Evolutionary conservation across 192 early-diverging fungal genomes (phyloP).

Genomic region (Backusella tuberculispora): DNA sequence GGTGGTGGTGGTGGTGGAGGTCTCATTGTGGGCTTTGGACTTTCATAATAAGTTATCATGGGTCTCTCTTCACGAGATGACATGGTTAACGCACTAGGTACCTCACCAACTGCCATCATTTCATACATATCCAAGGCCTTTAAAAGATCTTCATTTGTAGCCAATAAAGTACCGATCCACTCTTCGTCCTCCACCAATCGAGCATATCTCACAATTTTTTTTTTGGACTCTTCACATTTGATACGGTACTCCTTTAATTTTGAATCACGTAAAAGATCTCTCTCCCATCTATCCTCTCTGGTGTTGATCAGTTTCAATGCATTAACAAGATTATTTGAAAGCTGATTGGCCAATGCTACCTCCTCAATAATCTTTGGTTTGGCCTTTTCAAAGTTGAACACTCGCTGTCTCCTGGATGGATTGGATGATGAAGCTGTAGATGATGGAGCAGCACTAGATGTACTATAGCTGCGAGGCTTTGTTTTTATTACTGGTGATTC

Average conservation of each 20-base stretch:
- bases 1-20: conserved; percentile 1
- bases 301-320: conserved; percentile 40
- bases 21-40: background rate
- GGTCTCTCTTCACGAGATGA: background rate
- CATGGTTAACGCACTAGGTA: conserved; percentile 24
- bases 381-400: conserved; percentile 37
- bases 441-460: background rate
- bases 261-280: conserved; percentile 33
- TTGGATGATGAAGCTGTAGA: background rate
- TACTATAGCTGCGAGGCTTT: conserved; percentile 5
- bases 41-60: background rate
- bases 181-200: conserved; percentile 45
- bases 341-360: conserved; percentile 39
- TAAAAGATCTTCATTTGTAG: conserved; percentile 41
- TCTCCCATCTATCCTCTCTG: conserved; percentile 38
- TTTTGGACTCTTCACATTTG: conserved; percentile 40
- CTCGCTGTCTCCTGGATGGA: conserved; percentile 10
- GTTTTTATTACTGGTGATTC: background rate
- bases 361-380: conserved; percentile 45
- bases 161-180: conserved; percentile 44
- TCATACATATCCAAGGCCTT: conserved; percentile 42
- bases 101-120: conserved; percentile 37
- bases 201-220: conserved; percentile 41
- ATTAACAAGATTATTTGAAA: conserved; percentile 38
- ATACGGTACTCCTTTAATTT: conserved; percentile 29